Conservation (phyloP, 352 stramenopile species). For the Pythium grandisporangium region DNA sequence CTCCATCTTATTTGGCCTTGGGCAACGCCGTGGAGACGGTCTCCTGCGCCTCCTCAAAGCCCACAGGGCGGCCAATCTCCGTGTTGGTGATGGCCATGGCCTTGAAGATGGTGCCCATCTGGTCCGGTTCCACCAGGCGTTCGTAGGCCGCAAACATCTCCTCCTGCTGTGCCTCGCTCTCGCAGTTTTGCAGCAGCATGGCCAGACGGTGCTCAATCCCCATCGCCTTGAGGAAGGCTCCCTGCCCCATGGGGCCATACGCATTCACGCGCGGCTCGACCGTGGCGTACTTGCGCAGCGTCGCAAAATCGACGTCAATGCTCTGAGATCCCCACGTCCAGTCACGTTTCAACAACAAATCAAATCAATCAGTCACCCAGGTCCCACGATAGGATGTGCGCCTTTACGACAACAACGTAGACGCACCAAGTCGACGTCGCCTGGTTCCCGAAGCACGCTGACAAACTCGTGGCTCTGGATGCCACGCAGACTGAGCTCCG, state of each 20-base stretch:
- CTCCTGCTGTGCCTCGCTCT: conserved; percentile 78
- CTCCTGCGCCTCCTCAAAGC: conserved; percentile 33
- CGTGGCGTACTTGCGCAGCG: conserved; percentile 58
- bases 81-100: conserved; percentile 83
- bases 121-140: conserved; percentile 84
- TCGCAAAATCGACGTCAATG: conserved; percentile 86
- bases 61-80: conserved; percentile 43
- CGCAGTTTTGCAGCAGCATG: conserved; percentile 82
- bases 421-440: conserved; percentile 85
- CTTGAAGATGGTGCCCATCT: conserved; percentile 95
- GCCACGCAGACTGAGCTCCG: conserved; percentile 85
- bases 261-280: conserved; percentile 46
- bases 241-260: conserved; percentile 87
- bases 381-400: background rate
- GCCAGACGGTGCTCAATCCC: conserved; percentile 90
- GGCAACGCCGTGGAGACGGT: conserved; percentile 1
- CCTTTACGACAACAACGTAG: background rate
- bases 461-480: conserved; percentile 94
- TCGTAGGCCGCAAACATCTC: conserved; percentile 89
- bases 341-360: conserved; percentile 3
- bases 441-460: conserved; percentile 86
- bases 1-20: too few relatives aligned
- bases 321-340: too few relatives aligned
- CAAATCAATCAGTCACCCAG: too few relatives aligned
- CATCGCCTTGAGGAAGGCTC: conserved; percentile 92